Percentiles rank a stretch among this genome's conserved stretches.
phyloP scores from a whole-genome alignment of 2,329 filamentous ascomycete genomes.

The Fusarium heterosporum region DNA sequence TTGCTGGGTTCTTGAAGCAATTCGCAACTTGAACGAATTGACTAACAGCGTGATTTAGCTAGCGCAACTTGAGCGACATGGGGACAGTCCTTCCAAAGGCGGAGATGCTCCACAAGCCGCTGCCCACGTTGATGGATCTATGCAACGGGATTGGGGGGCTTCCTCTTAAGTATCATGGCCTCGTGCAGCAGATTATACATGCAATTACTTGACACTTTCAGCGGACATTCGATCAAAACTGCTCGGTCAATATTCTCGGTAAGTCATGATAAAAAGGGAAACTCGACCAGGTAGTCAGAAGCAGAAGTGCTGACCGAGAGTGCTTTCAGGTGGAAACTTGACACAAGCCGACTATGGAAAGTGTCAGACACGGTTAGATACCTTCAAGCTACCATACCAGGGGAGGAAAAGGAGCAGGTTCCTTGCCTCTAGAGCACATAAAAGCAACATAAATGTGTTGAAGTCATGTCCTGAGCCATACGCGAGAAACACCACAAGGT shows the following conservation, averaged over 20 bases:
- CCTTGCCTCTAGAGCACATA: background rate
- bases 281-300: slow-evolving; percentile 22
- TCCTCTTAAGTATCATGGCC: slow-evolving; percentile 5
- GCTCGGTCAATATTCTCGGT: slow-evolving; percentile 40
- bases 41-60: slow-evolving; percentile 8
- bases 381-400: background rate
- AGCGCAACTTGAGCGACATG: slow-evolving; percentile 15
- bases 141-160: slow-evolving; percentile 39
- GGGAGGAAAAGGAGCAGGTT: slow-evolving; percentile 1
- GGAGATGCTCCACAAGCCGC: slow-evolving; percentile 36
- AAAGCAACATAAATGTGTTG: no score
- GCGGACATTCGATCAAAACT: slow-evolving; percentile 17
- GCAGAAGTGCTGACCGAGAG: slow-evolving; percentile 25
- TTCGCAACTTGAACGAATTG: slow-evolving; percentile 14
- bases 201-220: slow-evolving; percentile 1
- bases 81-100: slow-evolving; percentile 15
- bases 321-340: slow-evolving; percentile 21
- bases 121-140: slow-evolving; percentile 34
- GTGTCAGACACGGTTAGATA: background rate
- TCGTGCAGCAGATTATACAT: slow-evolving; percentile 12
- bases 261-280: slow-evolving; percentile 10
- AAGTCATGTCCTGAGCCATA: background rate
- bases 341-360: background rate
- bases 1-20: slow-evolving; percentile 13
- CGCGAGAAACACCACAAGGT: slow-evolving; percentile 12